Percentiles rank a stretch among this genome's conserved stretches.
These are phyloP conservation scores for Vaccinium vitisidaea DNA, from an alignment of 148 eudicot genomes.

Conservation along the genomic window DNA sequence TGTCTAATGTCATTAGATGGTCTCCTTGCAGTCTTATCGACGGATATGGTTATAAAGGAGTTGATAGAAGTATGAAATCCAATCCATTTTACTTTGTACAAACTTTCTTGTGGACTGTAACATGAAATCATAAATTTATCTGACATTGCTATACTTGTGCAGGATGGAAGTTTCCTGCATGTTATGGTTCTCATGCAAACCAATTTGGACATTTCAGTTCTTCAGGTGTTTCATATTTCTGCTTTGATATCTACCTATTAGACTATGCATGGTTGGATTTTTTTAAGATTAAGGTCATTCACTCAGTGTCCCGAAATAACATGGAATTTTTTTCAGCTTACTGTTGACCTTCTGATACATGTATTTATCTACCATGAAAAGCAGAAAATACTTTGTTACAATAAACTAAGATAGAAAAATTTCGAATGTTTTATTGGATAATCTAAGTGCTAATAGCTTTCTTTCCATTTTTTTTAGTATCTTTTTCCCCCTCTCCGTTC, in stretches of 20 bases:
- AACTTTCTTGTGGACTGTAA: conserved; percentile 12
- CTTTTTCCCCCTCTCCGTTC: not conserved
- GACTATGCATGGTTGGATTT: not conserved
- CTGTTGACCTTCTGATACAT: too few species aligned
- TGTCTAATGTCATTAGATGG: conserved; percentile 74
- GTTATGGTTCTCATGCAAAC: conserved; percentile 67
- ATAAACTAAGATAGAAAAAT: not conserved
- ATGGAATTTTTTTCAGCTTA: too few species aligned
- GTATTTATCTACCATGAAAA: not conserved
- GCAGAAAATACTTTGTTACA: not conserved
- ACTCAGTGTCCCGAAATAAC: too few species aligned
- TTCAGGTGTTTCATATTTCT: conserved; percentile 56
- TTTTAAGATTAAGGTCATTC: not conserved
- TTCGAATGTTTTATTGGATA: not conserved
- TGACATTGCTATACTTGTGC: conserved; percentile 24
- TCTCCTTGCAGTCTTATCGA: conserved; percentile 51
- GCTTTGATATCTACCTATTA: conserved; percentile 12
- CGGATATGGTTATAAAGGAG: conserved; percentile 73
- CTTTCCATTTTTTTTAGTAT: too few species aligned
- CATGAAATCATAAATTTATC: conserved; percentile 15
- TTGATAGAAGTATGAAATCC: conserved; percentile 65
- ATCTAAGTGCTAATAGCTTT: not conserved
- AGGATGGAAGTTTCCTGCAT: conserved; percentile 69
- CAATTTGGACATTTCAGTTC: conserved; percentile 56
- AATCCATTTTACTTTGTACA: conserved; percentile 5